Evolutionary conservation across 1,139 yeast species (phyloP).

Genomic region (Insectozyma bohioensis): DNA sequence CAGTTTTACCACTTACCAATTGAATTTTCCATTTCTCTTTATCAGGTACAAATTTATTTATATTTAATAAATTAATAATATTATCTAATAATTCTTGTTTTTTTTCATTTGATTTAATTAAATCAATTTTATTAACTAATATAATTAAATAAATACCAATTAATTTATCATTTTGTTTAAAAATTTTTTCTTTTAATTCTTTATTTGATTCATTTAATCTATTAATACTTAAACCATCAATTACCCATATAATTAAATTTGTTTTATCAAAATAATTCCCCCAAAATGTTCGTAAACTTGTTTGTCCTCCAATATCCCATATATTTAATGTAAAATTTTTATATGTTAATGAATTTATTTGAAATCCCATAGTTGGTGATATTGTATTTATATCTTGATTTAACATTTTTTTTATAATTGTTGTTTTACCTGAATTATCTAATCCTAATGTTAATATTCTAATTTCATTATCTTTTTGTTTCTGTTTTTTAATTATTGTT

Average conservation of each 20-base stretch:
- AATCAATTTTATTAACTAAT: slow-evolving; percentile 58
- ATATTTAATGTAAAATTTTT: slow-evolving; percentile 39
- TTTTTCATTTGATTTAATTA: slow-evolving; percentile 24
- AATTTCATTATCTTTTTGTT: slow-evolving; percentile 73
- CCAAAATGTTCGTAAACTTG: slow-evolving; percentile 80
- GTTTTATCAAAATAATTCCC: slow-evolving; percentile 86
- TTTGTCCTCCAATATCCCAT: slow-evolving; percentile 93
- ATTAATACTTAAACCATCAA: slow-evolving; percentile 65
- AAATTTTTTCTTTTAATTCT: slow-evolving; percentile 61
- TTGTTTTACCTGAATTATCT: slow-evolving; percentile 90
- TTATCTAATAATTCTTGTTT: slow-evolving; percentile 14
- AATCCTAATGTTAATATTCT: slow-evolving; percentile 76
- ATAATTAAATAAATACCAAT: slow-evolving; percentile 63
- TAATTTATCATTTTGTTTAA: slow-evolving; percentile 70
- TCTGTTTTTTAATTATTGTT: slow-evolving; percentile 78
- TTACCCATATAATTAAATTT: slow-evolving; percentile 88
- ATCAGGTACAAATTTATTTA: slow-evolving; percentile 23
- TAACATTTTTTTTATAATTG: slow-evolving; percentile 67
- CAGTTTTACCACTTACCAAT: slow-evolving; percentile 59
- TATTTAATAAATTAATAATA: slow-evolving; percentile 23
- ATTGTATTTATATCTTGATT: slow-evolving; percentile 40
- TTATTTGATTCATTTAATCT: slow-evolving; percentile 62
- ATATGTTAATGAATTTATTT: slow-evolving; percentile 42
- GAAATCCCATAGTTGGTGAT: slow-evolving; percentile 57
- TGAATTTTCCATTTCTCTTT: slow-evolving; percentile 35